phyloP scores from a whole-genome alignment of 768 basidiomycete species.

The Boletus subcaerulescens region DNA sequence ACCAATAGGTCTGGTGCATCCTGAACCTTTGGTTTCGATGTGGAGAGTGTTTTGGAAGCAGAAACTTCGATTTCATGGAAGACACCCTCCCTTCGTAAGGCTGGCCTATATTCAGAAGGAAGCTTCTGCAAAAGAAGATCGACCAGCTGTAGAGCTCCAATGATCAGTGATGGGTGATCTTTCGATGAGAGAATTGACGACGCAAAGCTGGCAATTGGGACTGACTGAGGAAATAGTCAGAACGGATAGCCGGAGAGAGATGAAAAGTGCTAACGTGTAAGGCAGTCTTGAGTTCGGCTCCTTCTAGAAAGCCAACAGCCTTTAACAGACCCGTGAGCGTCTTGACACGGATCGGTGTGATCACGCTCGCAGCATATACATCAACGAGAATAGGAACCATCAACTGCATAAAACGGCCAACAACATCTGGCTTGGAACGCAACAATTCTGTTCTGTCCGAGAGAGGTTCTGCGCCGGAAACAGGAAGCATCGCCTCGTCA shows the following conservation, averaged over 20 bases:
- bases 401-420: constrained; percentile 81
- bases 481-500: constrained; percentile 32
- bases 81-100: constrained; percentile 93
- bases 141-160: constrained; percentile 88
- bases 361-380: constrained; percentile 98
- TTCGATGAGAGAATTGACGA: constrained; percentile 91
- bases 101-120: constrained; percentile 79
- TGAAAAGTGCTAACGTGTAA: constrained; percentile 57
- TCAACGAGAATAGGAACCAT: constrained; percentile 94
- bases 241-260: neutral
- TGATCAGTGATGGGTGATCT: constrained; percentile 84
- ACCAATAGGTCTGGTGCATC: constrained; percentile 33
- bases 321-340: constrained; percentile 86
- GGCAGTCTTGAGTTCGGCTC: constrained; percentile 70
- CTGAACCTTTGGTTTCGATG: constrained; percentile 50
- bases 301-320: constrained; percentile 85
- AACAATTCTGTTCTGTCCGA: constrained; percentile 71
- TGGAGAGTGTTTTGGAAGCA: constrained; percentile 59
- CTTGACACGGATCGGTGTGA: constrained; percentile 81
- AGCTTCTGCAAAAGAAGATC: constrained; percentile 86
- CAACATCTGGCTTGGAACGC: constrained; percentile 69
- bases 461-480: constrained; percentile 33
- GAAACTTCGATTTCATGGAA: constrained; percentile 89
- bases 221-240: constrained; percentile 52
- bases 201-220: constrained; percentile 93